These are phyloP conservation scores for Magnaporthiopsis rhizophila DNA, from an alignment of 2,329 filamentous ascomycete species.

Conservation along the genomic window DNA sequence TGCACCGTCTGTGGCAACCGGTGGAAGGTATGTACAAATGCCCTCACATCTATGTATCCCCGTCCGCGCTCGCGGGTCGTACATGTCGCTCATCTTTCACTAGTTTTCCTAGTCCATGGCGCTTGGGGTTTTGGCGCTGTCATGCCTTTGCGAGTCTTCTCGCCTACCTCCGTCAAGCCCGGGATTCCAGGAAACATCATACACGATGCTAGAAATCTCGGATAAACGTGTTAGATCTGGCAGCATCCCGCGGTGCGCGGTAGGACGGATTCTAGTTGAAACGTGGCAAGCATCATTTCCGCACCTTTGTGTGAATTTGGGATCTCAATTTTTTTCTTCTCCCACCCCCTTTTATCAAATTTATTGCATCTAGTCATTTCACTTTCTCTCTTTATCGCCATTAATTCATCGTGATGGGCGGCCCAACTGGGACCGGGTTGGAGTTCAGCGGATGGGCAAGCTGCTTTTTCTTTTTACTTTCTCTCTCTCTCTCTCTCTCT, in stretches of 20 bases:
- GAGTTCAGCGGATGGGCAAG: neutral
- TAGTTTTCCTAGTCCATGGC: neutral
- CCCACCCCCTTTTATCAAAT: neutral
- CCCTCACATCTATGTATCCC: no score
- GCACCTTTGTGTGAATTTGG: neutral
- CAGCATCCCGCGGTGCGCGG: no score
- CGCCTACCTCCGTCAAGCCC: no score
- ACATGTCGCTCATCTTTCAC: neutral
- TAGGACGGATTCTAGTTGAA: neutral
- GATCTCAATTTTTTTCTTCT: neutral
- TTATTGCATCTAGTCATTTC: constrained; percentile 5
- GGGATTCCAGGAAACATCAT: neutral
- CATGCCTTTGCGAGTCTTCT: neutral
- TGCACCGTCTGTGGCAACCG: constrained; percentile 62
- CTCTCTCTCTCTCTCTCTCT: no score
- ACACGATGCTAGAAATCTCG: neutral
- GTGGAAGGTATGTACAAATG: constrained; percentile 53
- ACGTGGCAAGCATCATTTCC: neutral
- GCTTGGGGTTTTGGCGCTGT: neutral
- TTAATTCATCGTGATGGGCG: neutral
- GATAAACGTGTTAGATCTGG: neutral
- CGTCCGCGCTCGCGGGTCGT: neutral
- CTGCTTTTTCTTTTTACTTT: no score
- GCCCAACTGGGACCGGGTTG: neutral
- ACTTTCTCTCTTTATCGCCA: constrained; percentile 8